Base-by-base conservation (phyloP, 192 early-diverging fungal species). In the Entomortierella parvispora region DNA sequence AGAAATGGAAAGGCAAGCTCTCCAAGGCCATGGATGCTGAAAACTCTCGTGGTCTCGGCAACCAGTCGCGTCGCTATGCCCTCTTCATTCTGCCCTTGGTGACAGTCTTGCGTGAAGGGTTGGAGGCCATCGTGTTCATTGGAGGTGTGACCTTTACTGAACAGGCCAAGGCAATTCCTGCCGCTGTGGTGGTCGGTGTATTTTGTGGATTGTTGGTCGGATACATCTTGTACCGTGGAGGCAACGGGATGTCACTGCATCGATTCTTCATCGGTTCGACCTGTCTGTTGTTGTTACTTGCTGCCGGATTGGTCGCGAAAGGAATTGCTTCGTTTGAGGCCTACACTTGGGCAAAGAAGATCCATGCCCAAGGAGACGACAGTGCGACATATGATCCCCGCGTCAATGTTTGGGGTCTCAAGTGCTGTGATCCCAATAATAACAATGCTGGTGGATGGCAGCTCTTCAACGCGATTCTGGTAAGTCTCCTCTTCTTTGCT, bases 111-210 rank as follows among this genome's bases (percentile, higher is more conserved):
- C 86, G 95, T 33, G 96, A 96, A 84, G 92, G 92, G 0, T 67
- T 97, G 1, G 95, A 97, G 78, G 89, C 92, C 8, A 84, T 97
- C 10, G 87, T 97, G 7, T 93, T 97, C 80, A 85, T 97, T 45
- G 95, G 89, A 55, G 96, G 96, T 26, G 93, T 93, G 1, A 89
- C 88, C 1, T 72, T 95, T 31, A 86, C 84, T n/a, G 86, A 88
- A 12, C 52, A 81, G 3, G 79, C 90, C 0, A 86, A 84, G 29
- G 82, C 93, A 8, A 93, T 97, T 57, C 94, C 94, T 26, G 84
- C 95, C 5, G 88, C 96, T 17, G 91, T 88, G 17, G 80, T 95
- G 44, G 65, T 83, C 33, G 96, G 94, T n/a, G 62, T 93, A 26
- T 1, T 92, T 1, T 80, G 86, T 49, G 96, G 94, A 49, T 28